Conservation (phyloP, 805 yeast genomes). For the Yarrowia sp. region DNA sequence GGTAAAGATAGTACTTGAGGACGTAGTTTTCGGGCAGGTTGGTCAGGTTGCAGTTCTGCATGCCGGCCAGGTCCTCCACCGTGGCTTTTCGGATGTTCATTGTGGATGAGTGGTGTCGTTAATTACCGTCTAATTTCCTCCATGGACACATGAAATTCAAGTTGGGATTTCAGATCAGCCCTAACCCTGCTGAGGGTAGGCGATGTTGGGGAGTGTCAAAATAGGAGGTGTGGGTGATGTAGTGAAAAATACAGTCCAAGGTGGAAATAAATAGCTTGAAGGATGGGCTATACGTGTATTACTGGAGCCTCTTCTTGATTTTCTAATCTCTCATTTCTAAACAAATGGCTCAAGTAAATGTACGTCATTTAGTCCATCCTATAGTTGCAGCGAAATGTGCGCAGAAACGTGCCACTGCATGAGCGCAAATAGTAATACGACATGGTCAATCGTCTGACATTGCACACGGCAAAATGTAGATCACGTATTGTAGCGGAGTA, state of each 20-base stretch:
- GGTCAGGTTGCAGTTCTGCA: constrained; percentile 91
- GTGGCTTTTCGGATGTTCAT: constrained; percentile 87
- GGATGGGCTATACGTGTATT: too few species aligned
- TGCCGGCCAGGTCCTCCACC: constrained; percentile 81
- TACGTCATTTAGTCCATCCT: too few species aligned
- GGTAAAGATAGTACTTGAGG: constrained; percentile 90
- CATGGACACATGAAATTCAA: neutral
- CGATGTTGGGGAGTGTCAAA: neutral
- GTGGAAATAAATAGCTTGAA: too few species aligned
- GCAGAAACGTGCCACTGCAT: too few species aligned
- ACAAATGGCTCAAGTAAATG: too few species aligned
- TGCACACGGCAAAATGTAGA: too few species aligned
- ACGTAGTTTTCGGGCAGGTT: constrained; percentile 94
- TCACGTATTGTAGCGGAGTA: too few species aligned
- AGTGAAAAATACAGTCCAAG: neutral
- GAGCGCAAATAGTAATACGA: too few species aligned
- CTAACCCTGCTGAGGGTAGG: neutral
- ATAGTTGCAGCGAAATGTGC: too few species aligned
- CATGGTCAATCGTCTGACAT: too few species aligned
- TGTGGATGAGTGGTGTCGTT: constrained; percentile 5
- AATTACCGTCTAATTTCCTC: neutral
- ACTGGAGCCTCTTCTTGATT: too few species aligned
- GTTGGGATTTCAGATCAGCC: constrained; percentile 22
- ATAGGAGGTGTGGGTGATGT: neutral
- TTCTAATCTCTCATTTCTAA: too few species aligned